phyloP scores from a whole-genome alignment of 768 basidiomycete species.

The Pisolithus sp. region DNA sequence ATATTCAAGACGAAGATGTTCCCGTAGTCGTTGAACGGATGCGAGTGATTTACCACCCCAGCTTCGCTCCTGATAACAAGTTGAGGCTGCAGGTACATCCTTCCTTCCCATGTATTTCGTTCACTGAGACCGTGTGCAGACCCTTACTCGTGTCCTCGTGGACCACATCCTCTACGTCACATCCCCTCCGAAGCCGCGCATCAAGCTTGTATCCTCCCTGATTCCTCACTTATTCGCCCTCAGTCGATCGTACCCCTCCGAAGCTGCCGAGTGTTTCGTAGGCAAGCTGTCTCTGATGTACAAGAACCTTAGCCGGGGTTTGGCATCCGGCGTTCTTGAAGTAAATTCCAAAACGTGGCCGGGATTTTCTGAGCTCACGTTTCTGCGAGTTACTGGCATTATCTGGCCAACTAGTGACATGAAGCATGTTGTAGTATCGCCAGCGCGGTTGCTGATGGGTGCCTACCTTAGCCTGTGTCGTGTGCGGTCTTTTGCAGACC shows the following conservation, averaged over 20 bases:
- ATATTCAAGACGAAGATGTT: constrained; percentile 64
- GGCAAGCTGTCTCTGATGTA: constrained; percentile 86
- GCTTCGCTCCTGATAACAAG: constrained; percentile 88
- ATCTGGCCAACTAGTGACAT: constrained; percentile 95
- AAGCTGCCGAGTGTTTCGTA: constrained; percentile 72
- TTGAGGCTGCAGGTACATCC: constrained; percentile 75
- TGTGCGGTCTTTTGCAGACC: constrained; percentile 65
- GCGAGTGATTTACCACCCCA: constrained; percentile 85
- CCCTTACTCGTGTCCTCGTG: constrained; percentile 68
- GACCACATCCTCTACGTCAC: constrained; percentile 83
- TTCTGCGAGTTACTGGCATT: constrained; percentile 74
- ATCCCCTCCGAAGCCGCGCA: constrained; percentile 53
- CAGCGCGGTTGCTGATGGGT: constrained; percentile 81
- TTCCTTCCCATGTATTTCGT: not conserved
- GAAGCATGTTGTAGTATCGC: constrained; percentile 82
- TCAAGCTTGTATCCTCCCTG: constrained; percentile 55
- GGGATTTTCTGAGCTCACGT: constrained; percentile 68
- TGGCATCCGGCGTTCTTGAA: constrained; percentile 60
- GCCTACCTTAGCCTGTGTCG: constrained; percentile 85
- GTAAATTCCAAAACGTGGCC: constrained; percentile 81
- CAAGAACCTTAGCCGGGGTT: constrained; percentile 82
- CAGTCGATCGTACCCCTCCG: constrained; percentile 73
- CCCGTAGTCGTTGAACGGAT: constrained; percentile 85
- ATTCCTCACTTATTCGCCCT: constrained; percentile 76
- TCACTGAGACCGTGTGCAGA: constrained; percentile 35